Evolutionary conservation across 108 stramenopile genomes (phyloP), one percentile per base, ranked within the genome.

Genomic region (Pseudonitzschia multistriata): DNA sequence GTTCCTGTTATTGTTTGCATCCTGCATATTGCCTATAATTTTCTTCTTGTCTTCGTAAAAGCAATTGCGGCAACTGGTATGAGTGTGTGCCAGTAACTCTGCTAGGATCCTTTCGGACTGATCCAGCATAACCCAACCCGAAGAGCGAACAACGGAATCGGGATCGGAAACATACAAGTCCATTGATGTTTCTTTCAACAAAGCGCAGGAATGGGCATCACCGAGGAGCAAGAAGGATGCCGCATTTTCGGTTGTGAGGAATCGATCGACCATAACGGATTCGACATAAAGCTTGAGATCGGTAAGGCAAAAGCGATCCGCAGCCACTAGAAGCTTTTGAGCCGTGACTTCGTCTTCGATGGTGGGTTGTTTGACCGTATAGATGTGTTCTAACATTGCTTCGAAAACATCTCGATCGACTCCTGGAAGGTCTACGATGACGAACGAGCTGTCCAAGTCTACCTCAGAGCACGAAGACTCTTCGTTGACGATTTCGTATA

Each of bases 271-370:
- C 13, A 71, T 14, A 0, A 28, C 33, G 4, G 70, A 54, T 62
- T 71, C 70, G 24, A 45, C 30, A 25, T 61, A 62, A 24, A 71
- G 39, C 27, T 71, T 71, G 0, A 71, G 59, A n/a, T 56, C 59
- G 3, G 47, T 71, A 15, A 54, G 31, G 36, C 70, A 56, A 25
- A 71, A 71, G 6, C 70, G 70, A 62, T 71, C 59, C n/a, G 70
- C 70, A 14, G 39, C 61, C 14, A 48, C 54, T 22, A 71, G 59
- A 19, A 71, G 42, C 0, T 45, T 64, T 42, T 28, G 3, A 8
- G 63, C 63, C 28, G 25, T 27, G 0, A 21, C 22, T 30, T 25
- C 22, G 1, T 47, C 40, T 27, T 19, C 2, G 6, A 47, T 42
- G 0, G 27, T 21, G 28, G 42, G 39, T 45, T 45, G 42, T 40